Conservation (phyloP, 1,284 basidiomycete species). For the Melampsora americana region DNA sequence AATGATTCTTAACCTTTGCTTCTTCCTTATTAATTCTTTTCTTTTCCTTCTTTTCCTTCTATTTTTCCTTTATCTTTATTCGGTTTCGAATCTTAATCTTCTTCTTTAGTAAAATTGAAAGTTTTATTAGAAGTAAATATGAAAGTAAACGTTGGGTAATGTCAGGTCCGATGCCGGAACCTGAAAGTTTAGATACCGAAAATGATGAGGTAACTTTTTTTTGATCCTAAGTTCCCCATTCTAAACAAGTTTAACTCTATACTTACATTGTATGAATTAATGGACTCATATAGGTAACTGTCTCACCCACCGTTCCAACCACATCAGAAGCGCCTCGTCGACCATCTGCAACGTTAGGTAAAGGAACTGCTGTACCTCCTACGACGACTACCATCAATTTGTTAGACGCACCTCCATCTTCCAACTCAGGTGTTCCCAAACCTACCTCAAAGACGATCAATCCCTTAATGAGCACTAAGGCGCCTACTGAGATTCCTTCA, state of each 20-base stretch:
- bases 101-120: conserved; percentile 82
- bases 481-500: conserved; percentile 47
- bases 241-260: neutral
- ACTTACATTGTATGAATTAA: neutral
- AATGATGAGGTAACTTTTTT: conserved; percentile 43
- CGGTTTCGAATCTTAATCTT: too few species aligned
- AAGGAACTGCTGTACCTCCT: conserved; percentile 50
- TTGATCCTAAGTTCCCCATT: neutral
- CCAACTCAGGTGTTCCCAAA: conserved; percentile 55
- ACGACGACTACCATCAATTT: conserved; percentile 53
- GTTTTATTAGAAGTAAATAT: conserved; percentile 95
- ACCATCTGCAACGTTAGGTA: conserved; percentile 6
- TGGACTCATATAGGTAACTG: neutral
- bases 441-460: conserved; percentile 58
- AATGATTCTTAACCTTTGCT: too few species aligned
- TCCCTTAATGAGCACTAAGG: conserved; percentile 55
- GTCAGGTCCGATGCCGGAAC: conserved; percentile 83
- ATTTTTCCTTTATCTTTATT: too few species aligned
- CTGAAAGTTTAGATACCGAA: conserved; percentile 68
- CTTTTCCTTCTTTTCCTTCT: too few species aligned
- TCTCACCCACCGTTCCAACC: conserved; percentile 5
- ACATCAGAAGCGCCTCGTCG: conserved; percentile 1
- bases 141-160: conserved; percentile 88
- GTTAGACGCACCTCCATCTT: conserved; percentile 49
- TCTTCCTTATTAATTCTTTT: too few species aligned